phyloP scores from a whole-genome alignment of 2,329 filamentous ascomycete species.

The Lecanoromycetidae sp. region DNA sequence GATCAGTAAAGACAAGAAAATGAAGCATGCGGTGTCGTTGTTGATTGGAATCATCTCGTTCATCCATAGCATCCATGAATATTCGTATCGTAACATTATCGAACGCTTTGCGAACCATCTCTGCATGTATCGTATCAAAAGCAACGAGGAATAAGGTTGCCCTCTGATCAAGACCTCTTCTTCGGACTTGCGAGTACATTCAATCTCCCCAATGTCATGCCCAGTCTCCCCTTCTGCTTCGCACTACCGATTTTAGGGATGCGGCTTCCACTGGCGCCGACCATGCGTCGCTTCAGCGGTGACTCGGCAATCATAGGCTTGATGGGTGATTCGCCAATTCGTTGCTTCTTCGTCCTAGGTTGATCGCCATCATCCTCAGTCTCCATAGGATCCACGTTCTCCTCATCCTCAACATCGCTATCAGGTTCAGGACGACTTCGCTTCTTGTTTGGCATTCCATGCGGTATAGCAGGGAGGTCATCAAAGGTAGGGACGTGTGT shows the following conservation, averaged over 20 bases:
- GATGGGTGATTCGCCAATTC: constrained; percentile 2
- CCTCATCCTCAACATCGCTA: constrained; percentile 15
- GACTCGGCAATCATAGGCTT: constrained; percentile 17
- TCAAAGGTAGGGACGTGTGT: constrained; percentile 19
- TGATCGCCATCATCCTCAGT: constrained; percentile 14
- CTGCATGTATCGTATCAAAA: no score
- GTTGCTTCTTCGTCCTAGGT: constrained; percentile 11
- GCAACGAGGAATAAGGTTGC: no score
- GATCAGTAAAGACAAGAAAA: no score
- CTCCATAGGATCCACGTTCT: constrained; percentile 20
- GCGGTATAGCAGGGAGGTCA: constrained; percentile 27
- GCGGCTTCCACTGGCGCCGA: constrained; percentile 2
- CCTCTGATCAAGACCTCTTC: constrained; percentile 22
- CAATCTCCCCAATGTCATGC: constrained; percentile 35
- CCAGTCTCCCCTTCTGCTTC: constrained; percentile 18
- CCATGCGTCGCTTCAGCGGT: constrained; percentile 15
- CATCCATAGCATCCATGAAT: no score
- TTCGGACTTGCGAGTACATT: constrained; percentile 38
- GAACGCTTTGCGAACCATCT: no score
- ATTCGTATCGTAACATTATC: no score
- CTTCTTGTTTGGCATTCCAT: constrained; percentile 28
- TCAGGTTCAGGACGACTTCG: constrained; percentile 21
- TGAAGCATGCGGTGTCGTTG: no score
- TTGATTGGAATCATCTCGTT: no score
- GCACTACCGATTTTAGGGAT: constrained; percentile 10